A percentile compares a stretch with the other conserved stretches of the same genome.
Evolutionary conservation across 768 basidiomycete species (phyloP).

Genomic region (Kwoniella mangroviensis): DNA sequence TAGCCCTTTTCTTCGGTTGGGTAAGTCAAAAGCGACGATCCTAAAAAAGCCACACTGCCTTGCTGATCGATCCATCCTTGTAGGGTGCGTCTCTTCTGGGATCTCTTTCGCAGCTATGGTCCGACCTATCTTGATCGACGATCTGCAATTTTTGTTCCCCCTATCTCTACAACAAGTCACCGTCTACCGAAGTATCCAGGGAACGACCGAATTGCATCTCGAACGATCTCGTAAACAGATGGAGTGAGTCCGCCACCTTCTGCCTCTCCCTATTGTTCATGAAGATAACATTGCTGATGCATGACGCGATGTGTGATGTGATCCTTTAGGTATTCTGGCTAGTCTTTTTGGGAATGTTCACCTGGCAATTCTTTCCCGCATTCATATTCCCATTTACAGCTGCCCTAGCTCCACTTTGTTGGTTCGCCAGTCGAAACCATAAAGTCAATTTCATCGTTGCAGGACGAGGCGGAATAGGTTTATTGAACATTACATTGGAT

Average conservation of each 20-base stretch:
- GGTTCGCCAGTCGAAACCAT: conserved; percentile 19
- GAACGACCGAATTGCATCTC: conserved; percentile 12
- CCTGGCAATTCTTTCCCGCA: conserved; percentile 26
- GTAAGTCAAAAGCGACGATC: neutral
- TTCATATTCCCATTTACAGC: conserved; percentile 20
- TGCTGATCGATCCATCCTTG: neutral
- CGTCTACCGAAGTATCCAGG: conserved; percentile 23
- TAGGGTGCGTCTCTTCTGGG: conserved; percentile 19
- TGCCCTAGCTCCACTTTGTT: conserved; percentile 19
- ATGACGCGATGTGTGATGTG: no score
- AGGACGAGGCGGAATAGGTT: conserved; percentile 19
- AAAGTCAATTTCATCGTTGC: conserved; percentile 27
- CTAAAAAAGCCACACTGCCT: neutral
- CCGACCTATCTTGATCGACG: conserved; percentile 24
- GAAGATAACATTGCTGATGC: no score
- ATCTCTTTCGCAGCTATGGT: conserved; percentile 24
- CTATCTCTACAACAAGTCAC: conserved; percentile 25
- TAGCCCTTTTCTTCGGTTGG: conserved; percentile 26
- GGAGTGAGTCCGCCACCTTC: neutral
- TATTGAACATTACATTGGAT: conserved; percentile 21
- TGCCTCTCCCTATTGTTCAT: no score
- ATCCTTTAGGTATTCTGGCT: conserved; percentile 18
- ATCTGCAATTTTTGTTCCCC: conserved; percentile 24
- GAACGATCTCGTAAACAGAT: conserved; percentile 14
- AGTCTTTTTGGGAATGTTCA: conserved; percentile 21